These are phyloP conservation scores for Penicillium argentinense DNA, from an alignment of 495 filamentous ascomycete genomes.

Conservation along the genomic window DNA sequence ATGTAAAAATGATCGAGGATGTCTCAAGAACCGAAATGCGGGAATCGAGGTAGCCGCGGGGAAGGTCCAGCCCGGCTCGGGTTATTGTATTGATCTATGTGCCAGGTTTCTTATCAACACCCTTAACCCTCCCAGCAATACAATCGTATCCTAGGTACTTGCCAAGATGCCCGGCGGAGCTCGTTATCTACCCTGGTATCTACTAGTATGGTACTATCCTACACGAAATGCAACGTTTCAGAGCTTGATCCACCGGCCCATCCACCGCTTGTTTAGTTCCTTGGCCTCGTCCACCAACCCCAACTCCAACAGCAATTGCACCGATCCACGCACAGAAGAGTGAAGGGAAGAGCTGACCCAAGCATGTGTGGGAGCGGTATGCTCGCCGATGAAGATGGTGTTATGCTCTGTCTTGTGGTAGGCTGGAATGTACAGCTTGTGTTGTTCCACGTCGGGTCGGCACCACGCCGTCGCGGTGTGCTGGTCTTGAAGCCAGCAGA, in stretches of 20 bases:
- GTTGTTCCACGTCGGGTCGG: constrained; percentile 54
- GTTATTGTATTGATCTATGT: no score
- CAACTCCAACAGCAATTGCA: constrained; percentile 64
- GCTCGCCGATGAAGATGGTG: constrained; percentile 67
- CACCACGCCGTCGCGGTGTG: constrained; percentile 53
- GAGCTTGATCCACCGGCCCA: constrained; percentile 58
- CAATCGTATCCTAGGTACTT: no score
- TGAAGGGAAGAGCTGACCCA: constrained; percentile 67
- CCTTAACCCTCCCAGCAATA: no score
- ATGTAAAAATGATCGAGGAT: no score
- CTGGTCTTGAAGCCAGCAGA: constrained; percentile 58
- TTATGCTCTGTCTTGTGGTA: constrained; percentile 65
- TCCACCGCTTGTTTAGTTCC: constrained; percentile 58
- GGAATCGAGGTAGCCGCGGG: no score
- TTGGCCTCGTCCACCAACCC: constrained; percentile 70
- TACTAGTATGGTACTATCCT: no score
- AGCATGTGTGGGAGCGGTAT: constrained; percentile 66
- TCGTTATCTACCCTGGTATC: no score
- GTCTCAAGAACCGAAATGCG: no score
- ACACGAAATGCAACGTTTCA: constrained; percentile 1
- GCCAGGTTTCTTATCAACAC: no score
- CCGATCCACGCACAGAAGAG: constrained; percentile 57
- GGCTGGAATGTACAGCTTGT: constrained; percentile 63
- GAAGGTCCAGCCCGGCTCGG: no score
- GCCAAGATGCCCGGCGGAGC: no score